A percentile compares a stretch with the other conserved stretches of the same genome.
phyloP scores from a whole-genome alignment of 768 basidiomycete genomes.

The Tricholomella constricta region DNA sequence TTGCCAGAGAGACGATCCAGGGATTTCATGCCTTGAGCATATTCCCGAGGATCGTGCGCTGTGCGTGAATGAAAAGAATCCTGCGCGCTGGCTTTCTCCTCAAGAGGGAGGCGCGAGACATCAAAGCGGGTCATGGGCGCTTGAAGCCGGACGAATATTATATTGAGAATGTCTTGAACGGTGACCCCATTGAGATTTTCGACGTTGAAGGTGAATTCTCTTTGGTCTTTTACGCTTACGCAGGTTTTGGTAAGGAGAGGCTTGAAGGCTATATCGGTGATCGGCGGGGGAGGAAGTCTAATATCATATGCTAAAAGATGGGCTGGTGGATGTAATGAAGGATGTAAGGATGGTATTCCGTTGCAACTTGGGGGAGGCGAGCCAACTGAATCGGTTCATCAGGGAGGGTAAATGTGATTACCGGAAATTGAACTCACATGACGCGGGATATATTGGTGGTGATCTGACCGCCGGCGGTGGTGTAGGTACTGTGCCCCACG shows the following conservation, averaged over 20 bases:
- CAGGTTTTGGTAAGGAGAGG: background rate
- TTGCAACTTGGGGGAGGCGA: background rate
- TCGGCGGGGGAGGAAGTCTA: background rate
- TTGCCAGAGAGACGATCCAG: conserved; percentile 1
- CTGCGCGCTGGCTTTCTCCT: background rate
- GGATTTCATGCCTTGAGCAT: conserved; percentile 3
- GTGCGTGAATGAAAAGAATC: conserved; percentile 1
- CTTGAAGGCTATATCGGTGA: background rate
- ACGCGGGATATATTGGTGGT: background rate
- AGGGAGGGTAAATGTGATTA: background rate
- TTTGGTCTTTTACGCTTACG: background rate
- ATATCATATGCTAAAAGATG: conserved; percentile 4
- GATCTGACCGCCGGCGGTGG: background rate
- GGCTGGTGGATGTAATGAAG: background rate
- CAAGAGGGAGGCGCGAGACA: background rate
- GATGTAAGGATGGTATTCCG: background rate
- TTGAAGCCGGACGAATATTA: background rate
- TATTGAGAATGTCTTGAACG: background rate
- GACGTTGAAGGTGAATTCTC: conserved; percentile 1
- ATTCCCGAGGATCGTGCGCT: background rate
- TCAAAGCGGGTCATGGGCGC: background rate
- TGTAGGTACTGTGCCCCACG: background rate
- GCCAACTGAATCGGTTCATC: conserved; percentile 1
- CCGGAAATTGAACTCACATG: background rate
- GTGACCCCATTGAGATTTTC: background rate